phyloP scores from a whole-genome alignment of 1,284 basidiomycete genomes.

The Paramarasmius palmivorus region DNA sequence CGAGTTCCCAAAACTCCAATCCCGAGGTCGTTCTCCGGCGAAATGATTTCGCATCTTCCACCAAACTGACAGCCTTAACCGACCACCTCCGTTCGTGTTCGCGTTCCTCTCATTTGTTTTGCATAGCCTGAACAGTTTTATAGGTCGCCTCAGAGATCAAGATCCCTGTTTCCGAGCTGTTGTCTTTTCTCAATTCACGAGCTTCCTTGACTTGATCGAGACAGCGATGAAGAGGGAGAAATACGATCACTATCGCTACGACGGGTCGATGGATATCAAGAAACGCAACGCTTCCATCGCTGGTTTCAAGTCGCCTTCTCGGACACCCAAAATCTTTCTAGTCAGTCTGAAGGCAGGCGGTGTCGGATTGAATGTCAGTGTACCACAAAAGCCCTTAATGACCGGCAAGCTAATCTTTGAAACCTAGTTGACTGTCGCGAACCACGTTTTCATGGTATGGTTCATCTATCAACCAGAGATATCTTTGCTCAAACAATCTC shows the following conservation, averaged over 20 bases:
- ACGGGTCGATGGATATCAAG: constrained; percentile 91
- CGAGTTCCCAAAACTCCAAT: constrained; percentile 39
- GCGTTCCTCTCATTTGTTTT: background rate
- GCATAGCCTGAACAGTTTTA: background rate
- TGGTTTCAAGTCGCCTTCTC: constrained; percentile 68
- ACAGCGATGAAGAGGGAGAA: constrained; percentile 73
- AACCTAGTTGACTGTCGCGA: constrained; percentile 66
- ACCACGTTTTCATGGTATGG: constrained; percentile 85
- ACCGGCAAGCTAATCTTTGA: background rate
- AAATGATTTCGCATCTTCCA: constrained; percentile 86
- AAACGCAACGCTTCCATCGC: constrained; percentile 77
- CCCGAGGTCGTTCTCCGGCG: constrained; percentile 61
- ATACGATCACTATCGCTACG: constrained; percentile 82
- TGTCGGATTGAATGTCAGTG: constrained; percentile 81
- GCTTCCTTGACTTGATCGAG: constrained; percentile 84
- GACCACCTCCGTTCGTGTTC: constrained; percentile 58
- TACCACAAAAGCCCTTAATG: constrained; percentile 4
- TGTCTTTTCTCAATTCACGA: constrained; percentile 87
- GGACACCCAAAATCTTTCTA: constrained; percentile 78
- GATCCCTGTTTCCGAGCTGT: constrained; percentile 84
- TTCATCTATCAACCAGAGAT: background rate
- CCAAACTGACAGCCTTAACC: constrained; percentile 80
- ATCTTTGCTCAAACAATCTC: no score
- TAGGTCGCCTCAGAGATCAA: constrained; percentile 63
- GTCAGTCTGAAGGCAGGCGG: constrained; percentile 94